Base-by-base conservation (phyloP, 768 basidiomycete genomes). In the Tylopilus balloui region DNA sequence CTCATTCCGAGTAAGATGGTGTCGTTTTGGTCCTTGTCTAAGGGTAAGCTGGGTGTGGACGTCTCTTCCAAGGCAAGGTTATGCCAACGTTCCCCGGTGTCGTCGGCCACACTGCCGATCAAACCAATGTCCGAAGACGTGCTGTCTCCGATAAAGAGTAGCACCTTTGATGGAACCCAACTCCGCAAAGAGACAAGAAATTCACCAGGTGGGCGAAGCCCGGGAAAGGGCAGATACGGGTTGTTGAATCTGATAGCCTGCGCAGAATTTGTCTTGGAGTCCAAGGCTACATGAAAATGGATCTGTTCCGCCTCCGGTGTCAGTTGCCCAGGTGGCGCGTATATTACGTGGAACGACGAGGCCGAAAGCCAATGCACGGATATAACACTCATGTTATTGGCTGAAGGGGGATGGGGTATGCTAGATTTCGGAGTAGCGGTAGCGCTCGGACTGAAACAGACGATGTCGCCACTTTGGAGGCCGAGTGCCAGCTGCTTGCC, bases 401-500 rank as follows among this genome's bases (percentile, higher is more conserved):
- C 68, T 0, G 81, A 76, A 1, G 81, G 75, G 17, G 88, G 84
- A 6, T 55, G 65, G 3, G 74, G 70, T 31, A 89, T 72, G 54
- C 80, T 77, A 42, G 75, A 80, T 59, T 86, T 80, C 6, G 74
- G 73, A 2, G 71, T 67, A 6, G 76, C 68, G 10, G 78, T 78
- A 47, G 80, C 79, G 11, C 71, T 71, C 20, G 83, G 74, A 32
- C 77, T 73, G 61, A 80, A 90, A 0, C 86, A 81, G 35, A 87
- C 62, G 32, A 91, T 82, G 46, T 85, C 83, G 3, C 88, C 88
- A 17, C 73, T 75, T 54, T 78, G 78, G 14, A 89, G 68, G 20
- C 84, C 89, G 39, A 92, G 77, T 1, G 86, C 87, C 35, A 92
- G 72, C 48, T 91, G 88, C 61, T 88, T 92, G 38, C 88, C 89